Evolutionary conservation across 495 filamentous ascomycete genomes (phyloP).

Genomic region (Immersiella caudata): DNA sequence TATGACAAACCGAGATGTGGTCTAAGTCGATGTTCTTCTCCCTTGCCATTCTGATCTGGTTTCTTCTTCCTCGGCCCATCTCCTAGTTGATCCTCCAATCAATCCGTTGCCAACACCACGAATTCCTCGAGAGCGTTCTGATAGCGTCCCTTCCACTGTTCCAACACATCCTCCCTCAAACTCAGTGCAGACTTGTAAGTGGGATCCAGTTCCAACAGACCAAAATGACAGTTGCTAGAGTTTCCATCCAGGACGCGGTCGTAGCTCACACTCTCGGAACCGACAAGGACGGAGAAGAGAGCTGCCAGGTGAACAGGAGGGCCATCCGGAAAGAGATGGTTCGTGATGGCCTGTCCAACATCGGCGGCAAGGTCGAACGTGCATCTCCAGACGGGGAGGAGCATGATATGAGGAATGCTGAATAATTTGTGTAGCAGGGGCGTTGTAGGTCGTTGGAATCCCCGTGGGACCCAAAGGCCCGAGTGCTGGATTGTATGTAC

Average conservation of each 20-base stretch:
- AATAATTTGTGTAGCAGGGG: neutral
- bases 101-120: neutral
- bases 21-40: neutral
- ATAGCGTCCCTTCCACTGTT: neutral
- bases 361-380: neutral
- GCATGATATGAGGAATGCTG: neutral
- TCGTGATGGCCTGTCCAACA: neutral
- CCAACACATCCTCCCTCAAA: neutral
- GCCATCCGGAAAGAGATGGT: neutral
- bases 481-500: neutral
- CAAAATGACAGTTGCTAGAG: neutral
- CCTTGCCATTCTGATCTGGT: neutral
- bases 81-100: neutral
- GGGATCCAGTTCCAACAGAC: neutral
- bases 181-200: neutral
- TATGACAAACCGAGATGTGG: neutral
- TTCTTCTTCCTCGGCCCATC: neutral
- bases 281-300: neutral
- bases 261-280: slow-evolving; percentile 1
- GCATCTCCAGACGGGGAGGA: neutral
- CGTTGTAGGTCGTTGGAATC: neutral
- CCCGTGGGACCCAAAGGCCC: neutral
- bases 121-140: neutral
- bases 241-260: slow-evolving; percentile 1
- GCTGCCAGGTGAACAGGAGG: neutral